Percentiles rank a stretch among this genome's conserved stretches.
Conservation (phyloP, 768 basidiomycete genomes). For the Harrya chromipes region DNA sequence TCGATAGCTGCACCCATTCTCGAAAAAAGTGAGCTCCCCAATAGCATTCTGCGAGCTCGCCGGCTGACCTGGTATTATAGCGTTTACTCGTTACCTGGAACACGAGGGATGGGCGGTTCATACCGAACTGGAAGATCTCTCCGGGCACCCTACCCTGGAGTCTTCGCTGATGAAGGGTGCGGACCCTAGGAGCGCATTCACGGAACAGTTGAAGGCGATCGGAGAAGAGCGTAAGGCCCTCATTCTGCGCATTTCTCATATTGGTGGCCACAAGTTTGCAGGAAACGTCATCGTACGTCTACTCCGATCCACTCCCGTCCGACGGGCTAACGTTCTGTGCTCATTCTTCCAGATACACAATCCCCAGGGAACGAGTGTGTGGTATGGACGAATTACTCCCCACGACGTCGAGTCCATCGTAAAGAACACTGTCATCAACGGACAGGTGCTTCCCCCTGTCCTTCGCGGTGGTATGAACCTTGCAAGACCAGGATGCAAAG, state of each 20-base stretch:
- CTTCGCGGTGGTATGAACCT: constrained; percentile 87
- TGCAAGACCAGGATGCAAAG: constrained; percentile 60
- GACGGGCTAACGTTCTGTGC: not conserved
- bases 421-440: constrained; percentile 80
- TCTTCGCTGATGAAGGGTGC: constrained; percentile 6
- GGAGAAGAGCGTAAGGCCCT: constrained; percentile 64
- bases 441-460: constrained; percentile 79
- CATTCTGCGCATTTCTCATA: constrained; percentile 83
- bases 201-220: constrained; percentile 45
- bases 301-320: not conserved
- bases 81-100: constrained; percentile 61
- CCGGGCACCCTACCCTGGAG: constrained; percentile 31
- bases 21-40: constrained; percentile 57
- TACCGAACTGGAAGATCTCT: constrained; percentile 64
- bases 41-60: constrained; percentile 13
- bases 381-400: constrained; percentile 93
- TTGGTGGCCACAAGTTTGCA: constrained; percentile 91
- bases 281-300: constrained; percentile 83
- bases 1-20: constrained; percentile 83
- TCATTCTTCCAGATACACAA: constrained; percentile 65
- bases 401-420: constrained; percentile 87
- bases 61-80: constrained; percentile 32
- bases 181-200: constrained; percentile 54
- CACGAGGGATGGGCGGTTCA: constrained; percentile 71
- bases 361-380: constrained; percentile 80